Evolutionary conservation across 805 yeast genomes (phyloP), one percentile per base, ranked within the genome.

Genomic region (Starmerella sp.): DNA sequence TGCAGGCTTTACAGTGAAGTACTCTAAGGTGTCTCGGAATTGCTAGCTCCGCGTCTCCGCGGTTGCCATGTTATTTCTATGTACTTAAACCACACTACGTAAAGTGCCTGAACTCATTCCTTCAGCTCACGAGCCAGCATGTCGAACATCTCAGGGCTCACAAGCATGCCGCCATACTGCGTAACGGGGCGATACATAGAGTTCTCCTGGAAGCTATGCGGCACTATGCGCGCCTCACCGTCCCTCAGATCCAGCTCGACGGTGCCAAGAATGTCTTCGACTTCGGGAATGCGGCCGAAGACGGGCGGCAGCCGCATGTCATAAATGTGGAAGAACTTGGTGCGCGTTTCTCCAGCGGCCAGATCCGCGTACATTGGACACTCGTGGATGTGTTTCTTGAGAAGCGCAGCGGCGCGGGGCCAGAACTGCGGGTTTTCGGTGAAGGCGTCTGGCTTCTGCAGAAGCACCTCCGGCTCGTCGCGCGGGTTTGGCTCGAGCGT

Each of bases 241-340:
- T 77, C 77, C 11, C 17, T 35, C 11, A 41, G 11, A 22, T 31
- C 51, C 2, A 86, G 84, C 58, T 76, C 75, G 9, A 85, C 81
- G 62, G 82, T 83, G 0, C 95, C 95, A 51, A 80, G 72, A 1
- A 81, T 79, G 61, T 83, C 84, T 57, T 83, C 86, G 8, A 83
- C 77, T 22, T 82, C 84, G 0, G 91, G 87, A 13, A 76, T 77
- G 60, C 93, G 73, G 36, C 83, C 83, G 57, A 77, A 79, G 28
- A 76, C 70, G 0, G 91, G 88, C 0, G 79, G 75, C 48, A 75
- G 78, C 56, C 93, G 73, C 57, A 82, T 73, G 65, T 86, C 95
- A 60, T 78, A 83, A 45, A 86, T 77, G 7, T 89, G 87, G 83
- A 84, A 78, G 66, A 70, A 81, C 0, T 76, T 69, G 22, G 71